Conservation (phyloP, 1,284 basidiomycete species). For the Cryptococcus deneoformans region DNA sequence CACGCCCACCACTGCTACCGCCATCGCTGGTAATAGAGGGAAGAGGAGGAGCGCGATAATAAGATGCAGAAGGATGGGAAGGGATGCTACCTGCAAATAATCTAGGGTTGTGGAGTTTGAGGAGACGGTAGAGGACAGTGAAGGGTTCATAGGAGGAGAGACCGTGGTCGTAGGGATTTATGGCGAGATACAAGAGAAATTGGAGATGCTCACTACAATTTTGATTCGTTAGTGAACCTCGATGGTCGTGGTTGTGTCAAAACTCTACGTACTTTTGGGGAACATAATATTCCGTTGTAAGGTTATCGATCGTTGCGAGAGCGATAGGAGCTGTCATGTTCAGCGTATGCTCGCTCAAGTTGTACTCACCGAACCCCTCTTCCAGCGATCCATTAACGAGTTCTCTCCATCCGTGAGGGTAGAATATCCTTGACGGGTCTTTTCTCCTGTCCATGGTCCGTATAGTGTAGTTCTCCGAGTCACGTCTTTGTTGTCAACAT, state of each 20-base stretch:
- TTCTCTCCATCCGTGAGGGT: constrained; percentile 14
- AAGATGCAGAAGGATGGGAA: constrained; percentile 6
- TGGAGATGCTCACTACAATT: constrained; percentile 28
- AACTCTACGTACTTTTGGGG: background rate
- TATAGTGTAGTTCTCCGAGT: no score
- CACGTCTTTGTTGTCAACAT: no score
- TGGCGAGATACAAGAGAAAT: constrained; percentile 27
- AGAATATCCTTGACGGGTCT: no score
- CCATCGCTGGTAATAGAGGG: no score
- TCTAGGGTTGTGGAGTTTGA: constrained; percentile 12
- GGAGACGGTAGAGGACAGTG: constrained; percentile 16
- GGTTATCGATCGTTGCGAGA: constrained; percentile 7
- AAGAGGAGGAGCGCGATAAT: no score
- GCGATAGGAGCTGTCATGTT: constrained; percentile 11
- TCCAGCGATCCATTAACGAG: constrained; percentile 14
- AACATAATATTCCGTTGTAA: constrained; percentile 7
- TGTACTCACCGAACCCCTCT: constrained; percentile 14
- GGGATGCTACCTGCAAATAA: constrained; percentile 11
- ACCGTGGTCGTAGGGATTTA: constrained; percentile 1
- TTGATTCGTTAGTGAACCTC: background rate
- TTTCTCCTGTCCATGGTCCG: no score
- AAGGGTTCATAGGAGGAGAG: constrained; percentile 12
- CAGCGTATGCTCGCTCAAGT: background rate
- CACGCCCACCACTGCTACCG: no score
- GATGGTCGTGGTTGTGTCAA: background rate